Conservation (phyloP, 2,329 filamentous ascomycete species). For the Pseudogymnoascus sp. region DNA sequence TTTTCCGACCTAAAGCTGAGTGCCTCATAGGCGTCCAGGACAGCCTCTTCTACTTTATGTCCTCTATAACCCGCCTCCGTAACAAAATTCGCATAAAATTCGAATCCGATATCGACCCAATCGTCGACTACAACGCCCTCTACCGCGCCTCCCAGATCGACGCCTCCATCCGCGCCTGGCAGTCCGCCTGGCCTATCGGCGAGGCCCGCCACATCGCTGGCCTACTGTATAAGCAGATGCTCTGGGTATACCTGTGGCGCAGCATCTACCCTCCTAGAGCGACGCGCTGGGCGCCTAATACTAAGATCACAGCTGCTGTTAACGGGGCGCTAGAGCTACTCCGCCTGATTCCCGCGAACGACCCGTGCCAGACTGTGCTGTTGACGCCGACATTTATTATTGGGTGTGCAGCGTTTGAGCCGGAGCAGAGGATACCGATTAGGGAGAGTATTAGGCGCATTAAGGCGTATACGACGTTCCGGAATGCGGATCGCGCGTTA, state of each 20-base stretch:
- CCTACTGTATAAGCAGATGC: conserved; percentile 55
- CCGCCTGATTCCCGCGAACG: conserved; percentile 46
- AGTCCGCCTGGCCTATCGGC: conserved; percentile 48
- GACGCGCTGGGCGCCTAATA: conserved; percentile 32
- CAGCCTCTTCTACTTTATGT: conserved; percentile 69
- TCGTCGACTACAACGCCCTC: conserved; percentile 64
- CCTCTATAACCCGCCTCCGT: conserved; percentile 68
- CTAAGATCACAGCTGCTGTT: conserved; percentile 45
- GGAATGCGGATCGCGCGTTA: conserved; percentile 6
- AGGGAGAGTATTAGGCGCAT: conserved; percentile 20
- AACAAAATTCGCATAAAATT: conserved; percentile 66
- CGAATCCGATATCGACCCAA: conserved; percentile 51
- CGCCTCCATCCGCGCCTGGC: conserved; percentile 63
- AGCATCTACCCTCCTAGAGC: conserved; percentile 49
- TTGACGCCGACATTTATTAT: conserved; percentile 11
- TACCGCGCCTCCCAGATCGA: conserved; percentile 70
- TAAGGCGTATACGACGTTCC: conserved; percentile 15
- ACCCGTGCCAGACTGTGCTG: conserved; percentile 43
- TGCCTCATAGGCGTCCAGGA: conserved; percentile 75
- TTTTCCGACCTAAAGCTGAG: conserved; percentile 18
- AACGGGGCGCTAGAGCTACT: conserved; percentile 48
- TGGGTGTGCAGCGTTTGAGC: background rate
- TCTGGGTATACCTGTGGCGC: conserved; percentile 56
- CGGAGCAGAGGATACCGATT: background rate
- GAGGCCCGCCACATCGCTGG: conserved; percentile 47